Conservation (phyloP, 2,329 filamentous ascomycete species). For the Dryadomyces quercivorus region DNA sequence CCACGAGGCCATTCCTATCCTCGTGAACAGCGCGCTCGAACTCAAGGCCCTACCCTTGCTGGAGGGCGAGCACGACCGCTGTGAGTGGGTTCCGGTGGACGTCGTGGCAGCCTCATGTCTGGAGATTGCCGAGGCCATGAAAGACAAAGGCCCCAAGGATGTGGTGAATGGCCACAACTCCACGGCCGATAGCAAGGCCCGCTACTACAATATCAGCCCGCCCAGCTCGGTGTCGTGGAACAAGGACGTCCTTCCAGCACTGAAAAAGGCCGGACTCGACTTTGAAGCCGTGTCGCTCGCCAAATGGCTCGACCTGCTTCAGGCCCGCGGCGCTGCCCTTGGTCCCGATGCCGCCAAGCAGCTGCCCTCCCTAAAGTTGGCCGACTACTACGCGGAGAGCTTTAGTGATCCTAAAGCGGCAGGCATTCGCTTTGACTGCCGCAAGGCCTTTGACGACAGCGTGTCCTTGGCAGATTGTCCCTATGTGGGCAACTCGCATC, state of each 20-base stretch:
- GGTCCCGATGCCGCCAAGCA: slow-evolving; percentile 2
- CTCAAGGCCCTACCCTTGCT: slow-evolving; percentile 32
- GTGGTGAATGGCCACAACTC: neutral
- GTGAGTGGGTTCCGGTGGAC: slow-evolving; percentile 34
- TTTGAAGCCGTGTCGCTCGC: slow-evolving; percentile 11
- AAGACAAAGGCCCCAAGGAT: slow-evolving; percentile 10
- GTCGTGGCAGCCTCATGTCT: slow-evolving; percentile 26
- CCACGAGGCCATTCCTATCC: slow-evolving; percentile 37
- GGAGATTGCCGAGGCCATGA: slow-evolving; percentile 18
- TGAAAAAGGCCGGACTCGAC: slow-evolving; percentile 28
- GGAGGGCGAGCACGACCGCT: slow-evolving; percentile 21
- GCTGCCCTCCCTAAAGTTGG: slow-evolving; percentile 10
- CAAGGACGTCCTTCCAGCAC: slow-evolving; percentile 33
- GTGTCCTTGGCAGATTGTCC: slow-evolving; percentile 1
- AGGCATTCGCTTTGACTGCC: neutral
- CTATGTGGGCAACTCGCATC: slow-evolving; percentile 4
- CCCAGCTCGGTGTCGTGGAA: slow-evolving; percentile 36
- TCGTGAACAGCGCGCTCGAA: slow-evolving; percentile 32
- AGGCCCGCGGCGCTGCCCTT: slow-evolving; percentile 3
- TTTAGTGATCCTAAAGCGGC: neutral
- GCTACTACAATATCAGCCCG: slow-evolving; percentile 37
- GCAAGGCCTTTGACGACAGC: neutral
- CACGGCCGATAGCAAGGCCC: slow-evolving; percentile 9
- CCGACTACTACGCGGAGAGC: slow-evolving; percentile 8
- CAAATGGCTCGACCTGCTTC: slow-evolving; percentile 12